These are phyloP conservation scores for Penicillium digitatum DNA, from an alignment of 2,329 filamentous ascomycete genomes.

Conservation along the genomic window DNA sequence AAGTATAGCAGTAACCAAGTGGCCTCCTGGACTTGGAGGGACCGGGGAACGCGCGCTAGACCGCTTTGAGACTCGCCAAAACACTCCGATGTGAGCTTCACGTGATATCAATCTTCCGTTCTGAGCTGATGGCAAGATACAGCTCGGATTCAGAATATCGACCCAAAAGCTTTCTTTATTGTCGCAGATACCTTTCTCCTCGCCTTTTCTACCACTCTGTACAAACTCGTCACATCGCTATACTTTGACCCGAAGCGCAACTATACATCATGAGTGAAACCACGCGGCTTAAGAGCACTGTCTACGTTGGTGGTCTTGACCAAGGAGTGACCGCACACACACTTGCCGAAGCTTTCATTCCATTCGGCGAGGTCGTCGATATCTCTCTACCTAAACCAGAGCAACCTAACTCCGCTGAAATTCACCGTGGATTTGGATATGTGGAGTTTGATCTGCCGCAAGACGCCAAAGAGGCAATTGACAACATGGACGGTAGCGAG, in stretches of 20 bases:
- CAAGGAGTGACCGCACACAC: conserved; percentile 69
- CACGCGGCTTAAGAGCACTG: conserved; percentile 78
- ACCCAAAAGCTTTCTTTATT: neutral
- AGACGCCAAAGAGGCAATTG: conserved; percentile 90
- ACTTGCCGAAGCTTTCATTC: conserved; percentile 86
- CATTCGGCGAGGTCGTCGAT: conserved; percentile 92
- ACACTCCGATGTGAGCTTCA: conserved; percentile 26
- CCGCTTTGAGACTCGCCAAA: conserved; percentile 34
- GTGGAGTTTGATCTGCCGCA: conserved; percentile 84
- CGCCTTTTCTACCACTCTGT: neutral
- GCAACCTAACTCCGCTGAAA: conserved; percentile 68
- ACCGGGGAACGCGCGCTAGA: conserved; percentile 30
- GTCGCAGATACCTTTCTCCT: neutral
- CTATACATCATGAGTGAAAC: conserved; percentile 68
- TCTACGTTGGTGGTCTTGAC: conserved; percentile 88
- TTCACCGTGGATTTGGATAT: conserved; percentile 91
- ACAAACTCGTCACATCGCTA: neutral
- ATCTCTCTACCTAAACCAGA: conserved; percentile 88
- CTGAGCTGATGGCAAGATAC: conserved; percentile 4
- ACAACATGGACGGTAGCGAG: conserved; percentile 98
- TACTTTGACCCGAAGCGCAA: neutral
- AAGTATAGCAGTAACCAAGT: conserved; percentile 36
- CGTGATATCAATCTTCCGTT: conserved; percentile 33
- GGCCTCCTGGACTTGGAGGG: conserved; percentile 38
- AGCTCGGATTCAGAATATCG: neutral